These are phyloP conservation scores for Protomyces lactucae-debilis DNA, from an alignment of 1,139 yeast genomes.

Conservation along the genomic window DNA sequence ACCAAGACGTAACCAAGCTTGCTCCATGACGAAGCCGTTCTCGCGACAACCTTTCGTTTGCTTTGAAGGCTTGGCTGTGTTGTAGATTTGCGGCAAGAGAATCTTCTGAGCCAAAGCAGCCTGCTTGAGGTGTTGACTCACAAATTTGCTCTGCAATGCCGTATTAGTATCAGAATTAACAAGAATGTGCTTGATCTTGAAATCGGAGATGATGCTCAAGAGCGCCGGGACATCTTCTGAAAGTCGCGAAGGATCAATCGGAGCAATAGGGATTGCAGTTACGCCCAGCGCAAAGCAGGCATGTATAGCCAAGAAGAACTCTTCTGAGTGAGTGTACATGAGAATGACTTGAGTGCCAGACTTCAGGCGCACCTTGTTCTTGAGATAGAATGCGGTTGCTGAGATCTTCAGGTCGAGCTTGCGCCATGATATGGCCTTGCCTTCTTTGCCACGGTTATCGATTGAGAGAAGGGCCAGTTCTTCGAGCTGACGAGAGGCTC, in stretches of 20 bases:
- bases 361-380: constrained; percentile 48
- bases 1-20: constrained; percentile 35
- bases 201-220: constrained; percentile 61
- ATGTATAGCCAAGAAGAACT: constrained; percentile 71
- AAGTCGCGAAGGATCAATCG: constrained; percentile 62
- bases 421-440: constrained; percentile 72
- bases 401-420: constrained; percentile 74
- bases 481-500: constrained; percentile 71
- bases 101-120: constrained; percentile 45
- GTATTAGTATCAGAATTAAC: constrained; percentile 72
- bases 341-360: constrained; percentile 72
- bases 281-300: constrained; percentile 85
- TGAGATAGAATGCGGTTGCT: constrained; percentile 59
- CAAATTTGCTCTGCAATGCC: constrained; percentile 62
- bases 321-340: constrained; percentile 85
- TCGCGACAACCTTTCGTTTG: constrained; percentile 48
- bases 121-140: constrained; percentile 59
- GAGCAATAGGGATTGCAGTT: constrained; percentile 72
- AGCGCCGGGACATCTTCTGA: constrained; percentile 74
- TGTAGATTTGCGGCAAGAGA: constrained; percentile 53
- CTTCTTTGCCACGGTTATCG: constrained; percentile 43
- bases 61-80: constrained; percentile 64
- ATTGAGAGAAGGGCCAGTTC: constrained; percentile 73
- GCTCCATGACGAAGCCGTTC: constrained; percentile 40
- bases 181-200: constrained; percentile 64